phyloP scores from a whole-genome alignment of 257 asterid species.

The Nicotiana obtusifolia region DNA sequence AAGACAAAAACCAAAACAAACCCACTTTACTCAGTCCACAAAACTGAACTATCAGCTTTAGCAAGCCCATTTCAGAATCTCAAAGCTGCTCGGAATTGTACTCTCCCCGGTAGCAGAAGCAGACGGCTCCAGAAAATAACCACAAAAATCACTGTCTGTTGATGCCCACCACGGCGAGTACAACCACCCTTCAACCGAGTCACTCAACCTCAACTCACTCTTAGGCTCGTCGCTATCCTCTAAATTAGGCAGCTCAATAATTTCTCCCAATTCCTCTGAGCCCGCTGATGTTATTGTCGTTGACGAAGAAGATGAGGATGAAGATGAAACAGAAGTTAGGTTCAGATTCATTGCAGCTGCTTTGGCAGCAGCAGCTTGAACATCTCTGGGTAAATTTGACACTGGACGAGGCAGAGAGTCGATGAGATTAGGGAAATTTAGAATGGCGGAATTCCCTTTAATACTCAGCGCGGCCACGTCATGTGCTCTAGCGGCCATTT shows the following conservation, averaged over 20 bases:
- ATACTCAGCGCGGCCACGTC: slow-evolving; percentile 7
- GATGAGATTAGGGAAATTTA: slow-evolving; percentile 7
- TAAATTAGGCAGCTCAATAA: not conserved
- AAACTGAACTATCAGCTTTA: not conserved
- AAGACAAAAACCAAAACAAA: not conserved
- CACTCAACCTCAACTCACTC: not conserved
- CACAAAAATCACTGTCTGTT: not conserved
- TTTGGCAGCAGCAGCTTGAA: slow-evolving; percentile 8
- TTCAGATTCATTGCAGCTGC: not conserved
- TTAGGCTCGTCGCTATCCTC: not conserved
- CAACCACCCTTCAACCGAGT: not conserved
- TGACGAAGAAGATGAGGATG: not conserved
- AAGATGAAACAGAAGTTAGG: not conserved
- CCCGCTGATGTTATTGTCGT: not conserved
- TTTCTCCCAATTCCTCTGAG: not conserved
- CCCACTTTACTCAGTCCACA: not conserved
- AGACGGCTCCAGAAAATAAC: not conserved
- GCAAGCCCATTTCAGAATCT: not conserved
- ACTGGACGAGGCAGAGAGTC: slow-evolving; percentile 1
- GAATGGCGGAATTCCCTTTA: slow-evolving; percentile 2
- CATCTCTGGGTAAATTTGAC: slow-evolving; percentile 1
- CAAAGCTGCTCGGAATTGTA: not conserved
- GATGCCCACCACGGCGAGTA: slow-evolving; percentile 9
- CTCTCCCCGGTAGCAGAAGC: not conserved
- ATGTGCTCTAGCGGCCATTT: slow-evolving; percentile 3